These are phyloP conservation scores for Thalassiosira profunda DNA, from an alignment of 108 stramenopile genomes.

Conservation along the genomic window DNA sequence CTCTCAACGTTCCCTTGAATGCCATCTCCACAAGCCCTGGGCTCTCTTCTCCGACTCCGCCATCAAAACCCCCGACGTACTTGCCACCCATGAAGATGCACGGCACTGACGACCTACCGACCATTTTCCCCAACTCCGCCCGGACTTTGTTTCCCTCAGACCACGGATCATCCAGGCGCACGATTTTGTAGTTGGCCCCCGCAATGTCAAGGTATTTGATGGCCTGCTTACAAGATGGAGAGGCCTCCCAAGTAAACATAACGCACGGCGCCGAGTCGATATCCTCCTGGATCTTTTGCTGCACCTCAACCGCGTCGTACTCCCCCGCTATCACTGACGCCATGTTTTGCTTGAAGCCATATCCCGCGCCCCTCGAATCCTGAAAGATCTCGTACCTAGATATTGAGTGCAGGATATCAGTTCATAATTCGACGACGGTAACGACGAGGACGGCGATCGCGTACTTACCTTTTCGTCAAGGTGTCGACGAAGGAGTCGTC, in stretches of 20 bases:
- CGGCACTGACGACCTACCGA: conserved; percentile 63
- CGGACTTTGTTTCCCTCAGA: conserved; percentile 68
- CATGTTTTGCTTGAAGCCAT: conserved; percentile 58
- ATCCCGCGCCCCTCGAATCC: conserved; percentile 37
- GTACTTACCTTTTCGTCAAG: conserved; percentile 16
- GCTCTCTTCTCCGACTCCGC: conserved; percentile 55
- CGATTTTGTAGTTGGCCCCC: conserved; percentile 53
- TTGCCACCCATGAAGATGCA: conserved; percentile 65
- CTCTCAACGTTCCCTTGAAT: conserved; percentile 63
- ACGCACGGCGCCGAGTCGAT: conserved; percentile 63
- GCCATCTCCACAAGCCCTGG: conserved; percentile 71
- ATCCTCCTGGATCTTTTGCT: conserved; percentile 41
- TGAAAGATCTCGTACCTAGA: conserved; percentile 41
- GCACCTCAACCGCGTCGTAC: conserved; percentile 52
- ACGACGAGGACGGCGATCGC: too few relatives aligned
- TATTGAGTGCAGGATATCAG: too few relatives aligned
- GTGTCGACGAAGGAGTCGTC: conserved; percentile 35
- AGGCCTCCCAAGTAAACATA: conserved; percentile 64
- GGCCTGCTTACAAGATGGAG: conserved; percentile 70
- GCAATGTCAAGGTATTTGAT: conserved; percentile 59
- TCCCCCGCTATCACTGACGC: conserved; percentile 67
- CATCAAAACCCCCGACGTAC: conserved; percentile 81
- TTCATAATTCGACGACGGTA: too few relatives aligned
- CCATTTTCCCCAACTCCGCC: conserved; percentile 67
- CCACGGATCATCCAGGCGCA: conserved; percentile 75